Conservation (phyloP, 176 grass and related monocot species). For the Metroxylon sagu region DNA sequence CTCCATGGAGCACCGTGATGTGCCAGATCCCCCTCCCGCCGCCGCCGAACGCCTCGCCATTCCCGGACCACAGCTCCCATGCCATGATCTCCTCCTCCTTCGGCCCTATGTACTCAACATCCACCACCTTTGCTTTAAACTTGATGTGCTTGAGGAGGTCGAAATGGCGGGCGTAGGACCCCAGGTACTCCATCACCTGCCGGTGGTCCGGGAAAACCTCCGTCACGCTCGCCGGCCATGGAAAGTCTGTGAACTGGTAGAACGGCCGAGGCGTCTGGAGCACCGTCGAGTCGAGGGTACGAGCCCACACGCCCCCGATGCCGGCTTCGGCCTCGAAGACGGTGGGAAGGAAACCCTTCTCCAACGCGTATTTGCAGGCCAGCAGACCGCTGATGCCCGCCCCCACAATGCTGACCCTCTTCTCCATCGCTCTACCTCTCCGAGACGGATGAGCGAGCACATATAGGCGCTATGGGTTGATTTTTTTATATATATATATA, state of each 20-base stretch:
- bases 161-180: constrained; percentile 25
- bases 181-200: constrained; percentile 31
- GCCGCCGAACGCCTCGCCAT: constrained; percentile 4
- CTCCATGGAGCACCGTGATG: not conserved
- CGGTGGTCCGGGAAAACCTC: constrained; percentile 24
- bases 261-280: constrained; percentile 21
- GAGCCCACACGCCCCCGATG: constrained; percentile 37
- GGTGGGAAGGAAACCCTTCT: constrained; percentile 17
- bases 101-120: not conserved
- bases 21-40: constrained; percentile 1
- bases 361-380: constrained; percentile 20
- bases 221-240: constrained; percentile 19
- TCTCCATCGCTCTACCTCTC: not conserved
- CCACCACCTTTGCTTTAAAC: constrained; percentile 3
- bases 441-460: no score
- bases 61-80: constrained; percentile 1
- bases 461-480: no score
- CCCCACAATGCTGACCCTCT: constrained; percentile 26
- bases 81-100: constrained; percentile 2
- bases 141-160: constrained; percentile 17
- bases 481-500: no score
- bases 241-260: constrained; percentile 33
- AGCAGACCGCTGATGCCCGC: constrained; percentile 31
- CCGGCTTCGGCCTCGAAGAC: constrained; percentile 26
- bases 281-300: constrained; percentile 24